These are phyloP conservation scores for Bipolaris zeicola DNA, from an alignment of 2,329 filamentous ascomycete genomes.

Conservation along the genomic window DNA sequence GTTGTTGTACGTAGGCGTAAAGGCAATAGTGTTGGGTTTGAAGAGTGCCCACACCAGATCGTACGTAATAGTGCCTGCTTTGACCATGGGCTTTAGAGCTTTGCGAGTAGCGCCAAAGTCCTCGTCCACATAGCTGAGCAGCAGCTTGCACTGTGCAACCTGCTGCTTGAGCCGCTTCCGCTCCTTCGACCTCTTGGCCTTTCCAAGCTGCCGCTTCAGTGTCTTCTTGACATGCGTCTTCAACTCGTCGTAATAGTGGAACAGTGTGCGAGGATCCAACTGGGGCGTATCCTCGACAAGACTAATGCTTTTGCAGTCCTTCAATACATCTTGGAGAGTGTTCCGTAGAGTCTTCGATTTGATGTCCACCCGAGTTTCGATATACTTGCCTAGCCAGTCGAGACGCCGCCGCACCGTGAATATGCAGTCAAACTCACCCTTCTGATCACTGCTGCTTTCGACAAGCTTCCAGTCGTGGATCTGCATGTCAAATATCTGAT, in stretches of 20 bases:
- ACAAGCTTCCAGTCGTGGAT: slow-evolving; percentile 65
- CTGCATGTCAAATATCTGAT: slow-evolving; percentile 62
- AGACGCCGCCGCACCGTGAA: slow-evolving; percentile 85
- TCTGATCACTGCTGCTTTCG: slow-evolving; percentile 69
- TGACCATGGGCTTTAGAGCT: slow-evolving; percentile 77
- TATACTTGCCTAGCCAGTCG: slow-evolving; percentile 82
- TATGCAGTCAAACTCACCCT: slow-evolving; percentile 72
- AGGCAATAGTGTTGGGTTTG: slow-evolving; percentile 83
- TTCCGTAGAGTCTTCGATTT: slow-evolving; percentile 81
- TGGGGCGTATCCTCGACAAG: slow-evolving; percentile 80
- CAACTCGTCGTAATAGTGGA: slow-evolving; percentile 78
- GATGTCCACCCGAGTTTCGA: slow-evolving; percentile 77
- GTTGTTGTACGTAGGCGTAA: slow-evolving; percentile 75
- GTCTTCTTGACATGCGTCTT: slow-evolving; percentile 64
- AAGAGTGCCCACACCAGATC: slow-evolving; percentile 87
- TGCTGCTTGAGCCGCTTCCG: slow-evolving; percentile 64
- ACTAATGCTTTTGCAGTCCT: slow-evolving; percentile 76
- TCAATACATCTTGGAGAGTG: slow-evolving; percentile 72
- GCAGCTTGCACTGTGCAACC: slow-evolving; percentile 69
- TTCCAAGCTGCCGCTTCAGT: slow-evolving; percentile 64
- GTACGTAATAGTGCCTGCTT: slow-evolving; percentile 84
- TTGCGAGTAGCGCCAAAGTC: slow-evolving; percentile 82
- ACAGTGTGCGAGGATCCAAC: slow-evolving; percentile 55
- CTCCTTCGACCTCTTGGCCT: slow-evolving; percentile 66
- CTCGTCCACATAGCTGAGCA: slow-evolving; percentile 77